These are phyloP conservation scores for Euphorbia lathyris DNA, from an alignment of 345 rosid genomes.

Conservation along the genomic window DNA sequence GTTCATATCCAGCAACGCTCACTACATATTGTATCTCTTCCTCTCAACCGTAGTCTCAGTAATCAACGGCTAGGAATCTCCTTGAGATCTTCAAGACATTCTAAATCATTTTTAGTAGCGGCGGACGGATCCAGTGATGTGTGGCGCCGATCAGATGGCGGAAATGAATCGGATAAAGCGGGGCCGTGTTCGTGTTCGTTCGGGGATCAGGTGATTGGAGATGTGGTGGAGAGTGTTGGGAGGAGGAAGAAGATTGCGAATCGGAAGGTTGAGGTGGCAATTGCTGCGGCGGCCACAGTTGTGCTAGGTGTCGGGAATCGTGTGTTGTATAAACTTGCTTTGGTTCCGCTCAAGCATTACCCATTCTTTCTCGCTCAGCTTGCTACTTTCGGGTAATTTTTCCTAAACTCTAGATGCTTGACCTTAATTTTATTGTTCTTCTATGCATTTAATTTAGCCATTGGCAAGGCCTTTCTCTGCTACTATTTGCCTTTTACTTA, in stretches of 20 bases:
- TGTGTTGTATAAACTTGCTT: constrained; percentile 75
- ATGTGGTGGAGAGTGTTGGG: constrained; percentile 25
- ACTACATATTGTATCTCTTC: constrained; percentile 26
- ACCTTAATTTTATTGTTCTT: not conserved
- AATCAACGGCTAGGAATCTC: constrained; percentile 29
- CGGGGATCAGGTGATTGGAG: constrained; percentile 12
- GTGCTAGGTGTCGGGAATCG: constrained; percentile 86
- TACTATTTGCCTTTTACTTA: not conserved
- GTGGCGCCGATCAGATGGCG: constrained; percentile 43
- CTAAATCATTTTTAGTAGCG: constrained; percentile 25
- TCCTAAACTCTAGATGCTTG: too few species aligned
- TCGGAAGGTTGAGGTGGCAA: constrained; percentile 44
- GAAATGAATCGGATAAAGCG: constrained; percentile 26
- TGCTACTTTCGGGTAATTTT: constrained; percentile 80
- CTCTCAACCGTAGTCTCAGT: constrained; percentile 17
- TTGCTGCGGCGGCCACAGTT: constrained; percentile 75
- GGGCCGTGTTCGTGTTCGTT: constrained; percentile 41
- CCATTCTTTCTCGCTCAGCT: constrained; percentile 98
- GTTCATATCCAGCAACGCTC: constrained; percentile 25
- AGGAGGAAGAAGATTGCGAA: constrained; percentile 7
- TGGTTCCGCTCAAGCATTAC: constrained; percentile 79
- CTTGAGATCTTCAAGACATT: constrained; percentile 33
- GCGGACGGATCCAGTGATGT: constrained; percentile 32
- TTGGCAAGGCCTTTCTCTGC: too few species aligned
- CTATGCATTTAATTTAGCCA: not conserved